Evolutionary conservation across 257 asterid species (phyloP).

Genomic region (Thymus quinquecostatus): DNA sequence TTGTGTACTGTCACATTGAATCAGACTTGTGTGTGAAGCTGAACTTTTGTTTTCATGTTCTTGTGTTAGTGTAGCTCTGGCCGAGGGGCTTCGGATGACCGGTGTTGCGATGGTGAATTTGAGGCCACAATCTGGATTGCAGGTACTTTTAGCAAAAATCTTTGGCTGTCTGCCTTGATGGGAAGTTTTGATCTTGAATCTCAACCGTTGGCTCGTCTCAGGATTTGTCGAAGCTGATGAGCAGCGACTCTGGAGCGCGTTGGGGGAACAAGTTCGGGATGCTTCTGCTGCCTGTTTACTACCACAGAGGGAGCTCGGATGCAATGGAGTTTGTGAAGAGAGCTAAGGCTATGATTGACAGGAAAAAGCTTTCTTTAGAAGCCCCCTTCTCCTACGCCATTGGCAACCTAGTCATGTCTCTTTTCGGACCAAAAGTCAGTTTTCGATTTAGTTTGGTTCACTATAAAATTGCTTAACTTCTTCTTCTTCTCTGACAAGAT

Average conservation of each 20-base stretch:
- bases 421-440: slow-evolving; percentile 71
- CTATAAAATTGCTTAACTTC: too few relatives aligned
- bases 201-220: slow-evolving; percentile 19
- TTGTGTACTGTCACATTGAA: too few relatives aligned
- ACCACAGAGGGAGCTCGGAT: slow-evolving; percentile 48
- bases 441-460: too few relatives aligned
- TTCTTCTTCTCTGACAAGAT: too few relatives aligned
- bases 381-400: slow-evolving; percentile 67
- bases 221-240: slow-evolving; percentile 60
- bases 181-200: neutral
- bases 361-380: slow-evolving; percentile 81
- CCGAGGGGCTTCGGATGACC: slow-evolving; percentile 66
- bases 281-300: slow-evolving; percentile 69
- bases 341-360: slow-evolving; percentile 82
- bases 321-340: slow-evolving; percentile 66
- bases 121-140: slow-evolving; percentile 68
- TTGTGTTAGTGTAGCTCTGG: slow-evolving; percentile 36
- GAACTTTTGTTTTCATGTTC: neutral
- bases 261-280: slow-evolving; percentile 89
- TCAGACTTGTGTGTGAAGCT: neutral
- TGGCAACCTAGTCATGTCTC: slow-evolving; percentile 58
- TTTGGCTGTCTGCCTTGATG: neutral
- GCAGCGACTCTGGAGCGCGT: slow-evolving; percentile 33
- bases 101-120: slow-evolving; percentile 78
- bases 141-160: slow-evolving; percentile 39